Evolutionary conservation across 768 basidiomycete species (phyloP), one percentile per base, ranked within the genome.

Genomic region (Mycena rebaudengoi): DNA sequence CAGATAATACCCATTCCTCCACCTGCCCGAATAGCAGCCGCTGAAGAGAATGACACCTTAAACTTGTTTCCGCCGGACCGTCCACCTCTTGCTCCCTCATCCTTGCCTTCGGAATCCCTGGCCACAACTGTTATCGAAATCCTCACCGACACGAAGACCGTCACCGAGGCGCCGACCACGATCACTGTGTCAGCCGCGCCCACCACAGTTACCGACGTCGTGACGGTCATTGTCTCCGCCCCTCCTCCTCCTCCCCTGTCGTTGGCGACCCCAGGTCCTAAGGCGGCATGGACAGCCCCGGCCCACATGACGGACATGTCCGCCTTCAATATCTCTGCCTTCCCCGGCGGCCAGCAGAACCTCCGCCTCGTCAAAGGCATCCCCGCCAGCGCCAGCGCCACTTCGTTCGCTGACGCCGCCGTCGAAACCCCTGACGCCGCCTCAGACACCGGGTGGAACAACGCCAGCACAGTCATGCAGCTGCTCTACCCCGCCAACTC

Each of bases 401-500:
- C 69, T 35, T 40, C 71, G 16, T 56, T 64, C 43, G 58, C 67
- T 51, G 43, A 62, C 45, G 44, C 67, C 35, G 28, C 59, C 35
- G 52, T 71, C 45, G 37, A 18, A 33, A 51, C 66, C 50, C 35
- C 59, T 45, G 53, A 62, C 30, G 30, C 62, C 26, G 44, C 71
- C 25, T 25, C 65, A 21, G 56, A 58, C 40, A 54, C 29, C 41
- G 64, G 71, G 10, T 74, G 72, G 72, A 69, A 70, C 50, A 74
- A 79, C 69, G 50, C 72, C 6, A 75, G 74, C 32, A 74, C 88
- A 0, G 75, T 84, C 52, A 72, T 94, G 12, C 89, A 90, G 64
- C 77, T 94, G 21, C 76, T 86, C 62, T 94, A 91, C 69, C 92
- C 92, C 4, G 82, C 80, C 21, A 76, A 82, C 48, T 92, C 91